Evolutionary conservation across 2,329 filamentous ascomycete genomes (phyloP).

Genomic region (Colletotrichum australisinense): DNA sequence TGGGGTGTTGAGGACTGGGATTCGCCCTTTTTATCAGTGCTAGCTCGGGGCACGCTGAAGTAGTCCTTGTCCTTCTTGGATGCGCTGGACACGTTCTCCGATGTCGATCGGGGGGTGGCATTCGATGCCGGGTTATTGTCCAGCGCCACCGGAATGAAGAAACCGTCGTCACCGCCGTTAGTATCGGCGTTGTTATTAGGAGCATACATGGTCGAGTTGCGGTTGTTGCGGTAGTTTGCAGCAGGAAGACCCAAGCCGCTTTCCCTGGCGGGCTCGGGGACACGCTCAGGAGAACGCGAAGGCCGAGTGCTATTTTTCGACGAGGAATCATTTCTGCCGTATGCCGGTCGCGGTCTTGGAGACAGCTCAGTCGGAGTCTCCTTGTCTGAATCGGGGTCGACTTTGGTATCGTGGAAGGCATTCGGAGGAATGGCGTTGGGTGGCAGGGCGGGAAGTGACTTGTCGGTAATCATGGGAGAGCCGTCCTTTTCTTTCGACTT

Average conservation of each 20-base stretch:
- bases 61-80: conserved; percentile 69
- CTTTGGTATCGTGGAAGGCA: conserved; percentile 70
- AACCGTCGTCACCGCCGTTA: conserved; percentile 67
- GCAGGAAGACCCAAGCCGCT: conserved; percentile 78
- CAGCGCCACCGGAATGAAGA: conserved; percentile 81
- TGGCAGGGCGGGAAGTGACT: conserved; percentile 91
- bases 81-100: conserved; percentile 58
- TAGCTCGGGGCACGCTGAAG: conserved; percentile 60
- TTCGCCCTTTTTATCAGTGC: conserved; percentile 58
- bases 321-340: conserved; percentile 64
- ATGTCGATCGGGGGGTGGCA: conserved; percentile 64
- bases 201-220: conserved; percentile 75
- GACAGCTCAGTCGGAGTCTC: conserved; percentile 78
- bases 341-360: conserved; percentile 66
- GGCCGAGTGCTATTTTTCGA: conserved; percentile 65
- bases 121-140: conserved; percentile 74
- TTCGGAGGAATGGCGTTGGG: conserved; percentile 75
- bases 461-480: conserved; percentile 81
- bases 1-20: conserved; percentile 78
- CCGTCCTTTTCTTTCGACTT: conserved; percentile 73
- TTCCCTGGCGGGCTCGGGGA: conserved; percentile 55
- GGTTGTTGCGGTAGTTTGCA: conserved; percentile 81
- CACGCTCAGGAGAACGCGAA: conserved; percentile 66
- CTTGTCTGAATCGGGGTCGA: conserved; percentile 65
- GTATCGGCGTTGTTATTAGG: conserved; percentile 53